Evolutionary conservation across 768 basidiomycete species (phyloP).

Genomic region (Rhodotorula graminis): DNA sequence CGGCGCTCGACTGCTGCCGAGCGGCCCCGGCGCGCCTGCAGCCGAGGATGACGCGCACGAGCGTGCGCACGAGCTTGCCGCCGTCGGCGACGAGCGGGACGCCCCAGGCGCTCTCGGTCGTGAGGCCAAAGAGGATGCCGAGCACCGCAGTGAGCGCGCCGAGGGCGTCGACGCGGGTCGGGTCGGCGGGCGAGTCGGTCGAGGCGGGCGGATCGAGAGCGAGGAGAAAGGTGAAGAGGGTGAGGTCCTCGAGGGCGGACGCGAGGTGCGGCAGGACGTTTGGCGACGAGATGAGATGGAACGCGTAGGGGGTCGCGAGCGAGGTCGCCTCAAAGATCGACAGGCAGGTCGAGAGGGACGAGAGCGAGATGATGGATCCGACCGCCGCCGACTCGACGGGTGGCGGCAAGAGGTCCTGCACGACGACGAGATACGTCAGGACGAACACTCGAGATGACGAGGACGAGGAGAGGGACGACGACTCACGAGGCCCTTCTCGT

Average conservation of each 20-base stretch:
- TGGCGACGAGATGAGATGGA: constrained; percentile 2
- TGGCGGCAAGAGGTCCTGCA: constrained; percentile 3
- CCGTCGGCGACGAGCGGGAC: not conserved
- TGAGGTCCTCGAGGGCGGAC: constrained; percentile 2
- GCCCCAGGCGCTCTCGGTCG: constrained; percentile 15
- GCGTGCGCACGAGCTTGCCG: not conserved
- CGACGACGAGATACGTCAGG: too few species aligned
- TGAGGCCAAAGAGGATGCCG: constrained; percentile 10
- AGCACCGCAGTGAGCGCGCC: constrained; percentile 9
- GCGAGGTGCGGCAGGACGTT: constrained; percentile 3
- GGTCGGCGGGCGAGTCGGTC: too few species aligned
- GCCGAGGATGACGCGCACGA: not conserved
- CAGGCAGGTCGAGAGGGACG: constrained; percentile 4
- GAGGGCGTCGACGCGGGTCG: too few species aligned
- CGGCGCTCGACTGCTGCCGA: not conserved
- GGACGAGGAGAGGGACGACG: not conserved
- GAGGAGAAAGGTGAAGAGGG: constrained; percentile 7
- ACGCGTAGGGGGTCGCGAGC: constrained; percentile 1
- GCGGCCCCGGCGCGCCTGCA: not conserved
- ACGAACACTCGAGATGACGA: too few species aligned
- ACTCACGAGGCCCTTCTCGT: constrained; percentile 18
- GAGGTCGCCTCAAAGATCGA: constrained; percentile 25
- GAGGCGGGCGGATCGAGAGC: not conserved
- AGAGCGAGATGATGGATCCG: not conserved
- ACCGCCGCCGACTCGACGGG: not conserved